phyloP scores from a whole-genome alignment of 768 basidiomycete genomes.

The Vararia minispora region DNA sequence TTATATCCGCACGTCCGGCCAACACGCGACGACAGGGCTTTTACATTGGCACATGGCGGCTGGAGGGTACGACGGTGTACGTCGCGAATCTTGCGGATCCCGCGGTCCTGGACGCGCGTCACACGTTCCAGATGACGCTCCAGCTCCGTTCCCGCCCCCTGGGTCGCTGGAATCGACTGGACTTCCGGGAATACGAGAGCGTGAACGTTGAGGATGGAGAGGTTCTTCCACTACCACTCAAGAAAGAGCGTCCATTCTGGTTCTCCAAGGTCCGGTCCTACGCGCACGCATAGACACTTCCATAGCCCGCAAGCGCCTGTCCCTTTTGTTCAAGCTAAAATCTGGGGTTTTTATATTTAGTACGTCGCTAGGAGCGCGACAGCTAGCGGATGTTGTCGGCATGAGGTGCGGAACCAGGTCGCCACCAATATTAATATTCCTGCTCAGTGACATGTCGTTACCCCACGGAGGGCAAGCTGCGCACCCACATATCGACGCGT shows the following conservation, averaged over 20 bases:
- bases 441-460: no score
- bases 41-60: conserved; percentile 58
- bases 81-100: conserved; percentile 55
- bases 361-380: no score
- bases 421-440: no score
- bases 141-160: conserved; percentile 61
- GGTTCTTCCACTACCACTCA: conserved; percentile 52
- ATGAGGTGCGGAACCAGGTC: no score
- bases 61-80: conserved; percentile 48
- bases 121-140: conserved; percentile 67
- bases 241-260: conserved; percentile 86
- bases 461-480: no score
- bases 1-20: neutral
- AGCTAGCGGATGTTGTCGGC: no score
- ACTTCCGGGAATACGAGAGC: conserved; percentile 62
- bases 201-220: conserved; percentile 72
- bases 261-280: conserved; percentile 86
- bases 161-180: conserved; percentile 80
- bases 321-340: no score
- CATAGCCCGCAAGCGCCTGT: no score
- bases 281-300: no score
- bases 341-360: no score
- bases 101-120: conserved; percentile 28
- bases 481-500: no score
- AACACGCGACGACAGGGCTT: conserved; percentile 39